Percentiles rank a stretch among this genome's conserved stretches.
Evolutionary conservation across 768 basidiomycete genomes (phyloP).

Genomic region (Naganishia randhawae): DNA sequence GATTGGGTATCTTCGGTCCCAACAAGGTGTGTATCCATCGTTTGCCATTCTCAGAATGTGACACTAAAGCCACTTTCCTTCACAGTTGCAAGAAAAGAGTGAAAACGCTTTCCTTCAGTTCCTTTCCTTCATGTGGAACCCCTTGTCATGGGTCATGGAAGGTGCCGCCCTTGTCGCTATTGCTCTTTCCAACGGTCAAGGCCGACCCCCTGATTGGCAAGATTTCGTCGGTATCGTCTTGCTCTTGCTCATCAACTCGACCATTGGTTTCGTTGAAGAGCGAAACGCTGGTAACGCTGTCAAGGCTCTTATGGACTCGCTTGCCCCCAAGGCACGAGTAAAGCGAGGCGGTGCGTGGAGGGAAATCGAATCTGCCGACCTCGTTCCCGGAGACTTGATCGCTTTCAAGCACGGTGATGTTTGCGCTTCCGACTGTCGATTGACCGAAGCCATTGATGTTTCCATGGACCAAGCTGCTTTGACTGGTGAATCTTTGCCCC

Average conservation of each 20-base stretch:
- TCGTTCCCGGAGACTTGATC: constrained; percentile 94
- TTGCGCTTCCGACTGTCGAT: constrained; percentile 95
- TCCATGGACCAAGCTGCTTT: constrained; percentile 98
- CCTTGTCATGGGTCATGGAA: constrained; percentile 99
- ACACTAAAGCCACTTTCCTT: constrained; percentile 36
- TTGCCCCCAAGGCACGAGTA: constrained; percentile 94
- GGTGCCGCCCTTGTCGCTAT: constrained; percentile 74
- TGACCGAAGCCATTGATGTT: constrained; percentile 92
- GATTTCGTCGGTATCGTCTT: constrained; percentile 96
- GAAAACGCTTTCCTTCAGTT: constrained; percentile 77
- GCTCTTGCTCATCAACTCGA: constrained; percentile 86
- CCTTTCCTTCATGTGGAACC: constrained; percentile 99
- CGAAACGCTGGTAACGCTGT: constrained; percentile 96
- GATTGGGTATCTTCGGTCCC: constrained; percentile 89
- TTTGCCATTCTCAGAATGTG: neutral
- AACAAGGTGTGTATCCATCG: constrained; percentile 59
- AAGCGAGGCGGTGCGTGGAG: constrained; percentile 78
- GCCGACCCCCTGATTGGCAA: constrained; percentile 85
- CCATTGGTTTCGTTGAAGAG: constrained; percentile 98
- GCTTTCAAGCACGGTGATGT: constrained; percentile 99
- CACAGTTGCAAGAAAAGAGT: constrained; percentile 76
- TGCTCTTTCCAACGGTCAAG: constrained; percentile 86
- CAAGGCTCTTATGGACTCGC: constrained; percentile 98
- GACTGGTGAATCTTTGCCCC: constrained; percentile 93
- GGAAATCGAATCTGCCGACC: constrained; percentile 81